phyloP scores from a whole-genome alignment of 2,329 filamentous ascomycete species.

The Colletotrichum liriopes region DNA sequence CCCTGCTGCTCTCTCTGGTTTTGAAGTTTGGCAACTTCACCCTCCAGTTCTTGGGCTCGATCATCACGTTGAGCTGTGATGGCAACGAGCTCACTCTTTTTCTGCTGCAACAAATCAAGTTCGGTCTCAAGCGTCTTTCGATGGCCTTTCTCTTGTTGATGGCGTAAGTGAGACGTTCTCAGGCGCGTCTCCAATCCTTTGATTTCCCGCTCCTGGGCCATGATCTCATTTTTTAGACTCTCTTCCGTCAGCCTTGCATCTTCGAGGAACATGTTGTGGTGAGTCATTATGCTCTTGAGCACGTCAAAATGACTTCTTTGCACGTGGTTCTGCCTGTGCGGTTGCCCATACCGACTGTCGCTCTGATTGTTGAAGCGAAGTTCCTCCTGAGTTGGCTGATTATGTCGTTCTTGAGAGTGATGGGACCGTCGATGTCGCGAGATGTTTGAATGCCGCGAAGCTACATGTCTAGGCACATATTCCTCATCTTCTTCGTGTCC shows the following conservation, averaged over 20 bases:
- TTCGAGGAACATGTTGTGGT: slow-evolving; percentile 30
- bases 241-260: slow-evolving; percentile 15
- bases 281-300: slow-evolving; percentile 14
- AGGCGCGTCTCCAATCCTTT: background rate
- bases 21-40: slow-evolving; percentile 48
- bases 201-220: background rate
- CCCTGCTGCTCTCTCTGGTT: slow-evolving; percentile 47
- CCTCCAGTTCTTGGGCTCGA: slow-evolving; percentile 45
- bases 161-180: background rate
- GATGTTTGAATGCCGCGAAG: slow-evolving; percentile 17
- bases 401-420: background rate
- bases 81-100: slow-evolving; percentile 18
- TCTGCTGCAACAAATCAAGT: background rate
- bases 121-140: background rate
- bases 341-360: background rate
- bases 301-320: slow-evolving; percentile 19
- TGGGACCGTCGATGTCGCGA: slow-evolving; percentile 1
- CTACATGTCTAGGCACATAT: background rate
- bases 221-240: background rate
- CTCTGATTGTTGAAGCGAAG: background rate
- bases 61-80: slow-evolving; percentile 22
- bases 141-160: background rate
- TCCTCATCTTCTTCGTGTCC: background rate
- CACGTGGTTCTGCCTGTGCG: background rate
- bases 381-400: background rate